Percentiles rank a stretch among this genome's conserved stretches.
Conservation (phyloP, 129 eudicot species). For the Logfia minima region DNA sequence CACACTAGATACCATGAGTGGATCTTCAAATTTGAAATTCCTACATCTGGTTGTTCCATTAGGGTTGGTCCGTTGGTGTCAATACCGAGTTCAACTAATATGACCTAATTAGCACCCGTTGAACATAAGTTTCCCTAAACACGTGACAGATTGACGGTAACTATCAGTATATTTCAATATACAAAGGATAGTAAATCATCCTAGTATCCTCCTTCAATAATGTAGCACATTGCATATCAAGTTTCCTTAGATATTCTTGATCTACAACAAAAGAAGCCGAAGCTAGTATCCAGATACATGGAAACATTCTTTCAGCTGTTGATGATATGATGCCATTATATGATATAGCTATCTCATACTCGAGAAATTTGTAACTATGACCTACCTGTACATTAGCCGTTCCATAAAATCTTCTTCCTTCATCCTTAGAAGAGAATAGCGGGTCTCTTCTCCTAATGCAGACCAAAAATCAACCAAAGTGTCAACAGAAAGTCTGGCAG, state of each 20-base stretch:
- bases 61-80: slow-evolving; percentile 2
- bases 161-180: neutral
- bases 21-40: slow-evolving; percentile 8
- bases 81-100: neutral
- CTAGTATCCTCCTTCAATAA: slow-evolving; percentile 10
- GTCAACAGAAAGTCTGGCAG: slow-evolving; percentile 92
- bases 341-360: slow-evolving; percentile 11
- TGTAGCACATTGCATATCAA: slow-evolving; percentile 1
- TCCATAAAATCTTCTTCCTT: slow-evolving; percentile 98
- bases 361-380: slow-evolving; percentile 5
- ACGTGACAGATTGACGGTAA: neutral
- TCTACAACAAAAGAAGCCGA: neutral
- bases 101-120: neutral
- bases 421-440: slow-evolving; percentile 83
- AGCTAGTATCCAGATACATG: neutral
- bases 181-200: neutral
- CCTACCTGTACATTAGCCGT: slow-evolving; percentile 85
- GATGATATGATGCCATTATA: slow-evolving; percentile 2
- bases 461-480: slow-evolving; percentile 98
- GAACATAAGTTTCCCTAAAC: neutral
- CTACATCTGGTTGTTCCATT: slow-evolving; percentile 10
- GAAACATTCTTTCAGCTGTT: neutral
- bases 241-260: neutral
- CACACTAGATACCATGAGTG: neutral
- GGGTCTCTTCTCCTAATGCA: slow-evolving; percentile 92